phyloP scores from a whole-genome alignment of 2,329 filamentous ascomycete species.

The Aureobasidium pullulans region DNA sequence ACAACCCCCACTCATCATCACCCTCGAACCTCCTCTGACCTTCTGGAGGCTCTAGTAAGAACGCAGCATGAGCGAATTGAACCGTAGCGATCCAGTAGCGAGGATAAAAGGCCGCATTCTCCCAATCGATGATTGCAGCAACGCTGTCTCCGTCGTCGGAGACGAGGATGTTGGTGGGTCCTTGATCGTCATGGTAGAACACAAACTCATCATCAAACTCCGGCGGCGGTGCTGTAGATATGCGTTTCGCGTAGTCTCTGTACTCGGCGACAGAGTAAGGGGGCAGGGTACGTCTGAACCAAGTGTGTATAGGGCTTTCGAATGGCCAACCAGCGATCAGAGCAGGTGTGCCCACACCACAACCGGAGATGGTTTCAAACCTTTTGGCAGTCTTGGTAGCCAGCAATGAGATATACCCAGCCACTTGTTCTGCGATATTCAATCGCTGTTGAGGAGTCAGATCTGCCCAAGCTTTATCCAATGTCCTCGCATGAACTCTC shows the following conservation, averaged over 20 bases:
- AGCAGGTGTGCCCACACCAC: neutral
- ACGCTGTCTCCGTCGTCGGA: neutral
- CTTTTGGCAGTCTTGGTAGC: neutral
- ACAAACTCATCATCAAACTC: neutral
- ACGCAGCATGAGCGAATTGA: neutral
- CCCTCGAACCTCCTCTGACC: neutral
- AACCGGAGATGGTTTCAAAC: neutral
- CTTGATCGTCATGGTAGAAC: neutral
- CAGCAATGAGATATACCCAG: neutral
- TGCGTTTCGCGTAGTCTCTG: neutral
- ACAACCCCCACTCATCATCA: neutral
- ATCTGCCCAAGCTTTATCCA: neutral
- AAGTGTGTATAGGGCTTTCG: neutral
- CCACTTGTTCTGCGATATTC: neutral
- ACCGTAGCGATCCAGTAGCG: neutral
- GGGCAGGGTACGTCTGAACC: neutral
- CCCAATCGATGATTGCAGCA: neutral
- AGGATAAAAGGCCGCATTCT: neutral
- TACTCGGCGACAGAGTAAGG: neutral
- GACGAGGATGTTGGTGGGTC: neutral
- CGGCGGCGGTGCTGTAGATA: neutral
- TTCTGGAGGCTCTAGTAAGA: neutral
- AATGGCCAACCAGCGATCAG: neutral
- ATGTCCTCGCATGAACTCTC: neutral
- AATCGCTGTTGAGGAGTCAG: neutral